phyloP scores from a whole-genome alignment of 129 eudicot species.

The Lonicera japonica region DNA sequence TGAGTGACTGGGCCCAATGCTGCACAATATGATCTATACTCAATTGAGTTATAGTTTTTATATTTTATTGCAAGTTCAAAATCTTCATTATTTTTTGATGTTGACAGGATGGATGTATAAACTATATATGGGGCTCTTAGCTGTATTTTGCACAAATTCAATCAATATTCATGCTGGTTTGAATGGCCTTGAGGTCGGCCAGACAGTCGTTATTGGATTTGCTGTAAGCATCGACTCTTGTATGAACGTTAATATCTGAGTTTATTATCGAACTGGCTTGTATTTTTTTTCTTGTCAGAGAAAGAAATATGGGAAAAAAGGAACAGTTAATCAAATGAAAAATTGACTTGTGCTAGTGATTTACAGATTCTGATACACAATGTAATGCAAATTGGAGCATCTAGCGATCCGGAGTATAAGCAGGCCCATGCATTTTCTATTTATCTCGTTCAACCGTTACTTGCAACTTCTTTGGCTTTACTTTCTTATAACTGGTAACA shows the following conservation, averaged over 20 bases:
- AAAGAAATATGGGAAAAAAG: background rate
- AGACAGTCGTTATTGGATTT: slow-evolving; percentile 85
- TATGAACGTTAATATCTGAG: slow-evolving; percentile 4
- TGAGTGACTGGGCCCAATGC: too few relatives aligned
- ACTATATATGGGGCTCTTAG: slow-evolving; percentile 91
- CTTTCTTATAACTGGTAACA: slow-evolving; percentile 91
- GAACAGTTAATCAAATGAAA: slow-evolving; percentile 2
- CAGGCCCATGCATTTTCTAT: slow-evolving; percentile 98
- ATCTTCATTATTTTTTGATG: slow-evolving; percentile 8
- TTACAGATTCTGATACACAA: slow-evolving; percentile 86
- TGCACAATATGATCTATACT: too few relatives aligned
- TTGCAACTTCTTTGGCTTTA: slow-evolving; percentile 91
- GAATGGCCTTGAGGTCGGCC: slow-evolving; percentile 99
- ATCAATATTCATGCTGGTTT: slow-evolving; percentile 97
- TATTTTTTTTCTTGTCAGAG: background rate
- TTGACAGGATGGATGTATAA: slow-evolving; percentile 84
- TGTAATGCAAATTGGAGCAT: slow-evolving; percentile 90
- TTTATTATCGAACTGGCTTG: background rate
- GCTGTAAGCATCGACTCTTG: slow-evolving; percentile 64
- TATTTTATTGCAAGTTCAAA: background rate
- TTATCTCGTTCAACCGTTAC: slow-evolving; percentile 86
- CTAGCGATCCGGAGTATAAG: slow-evolving; percentile 64
- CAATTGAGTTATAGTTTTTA: background rate
- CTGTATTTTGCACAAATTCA: slow-evolving; percentile 93
- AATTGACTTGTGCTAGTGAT: slow-evolving; percentile 20